phyloP scores from a whole-genome alignment of 2,329 filamentous ascomycete genomes.

The Keithomyces neogunnii region DNA sequence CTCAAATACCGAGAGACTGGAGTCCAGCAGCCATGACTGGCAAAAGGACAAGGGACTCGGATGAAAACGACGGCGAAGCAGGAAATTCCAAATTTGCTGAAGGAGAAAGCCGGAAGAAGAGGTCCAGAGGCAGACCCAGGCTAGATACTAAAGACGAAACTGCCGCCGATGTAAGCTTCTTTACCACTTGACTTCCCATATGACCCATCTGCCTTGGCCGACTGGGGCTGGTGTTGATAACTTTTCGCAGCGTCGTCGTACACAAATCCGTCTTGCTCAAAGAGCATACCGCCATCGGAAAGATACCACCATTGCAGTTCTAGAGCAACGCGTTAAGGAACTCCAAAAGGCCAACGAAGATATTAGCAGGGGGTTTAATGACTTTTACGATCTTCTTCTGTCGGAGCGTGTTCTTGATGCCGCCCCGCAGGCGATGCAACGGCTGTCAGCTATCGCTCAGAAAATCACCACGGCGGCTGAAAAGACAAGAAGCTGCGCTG shows the following conservation, averaged over 20 bases:
- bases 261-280: slow-evolving; percentile 81
- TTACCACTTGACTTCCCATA: not conserved
- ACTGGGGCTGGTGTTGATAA: not conserved
- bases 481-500: slow-evolving; percentile 28
- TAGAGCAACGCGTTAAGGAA: slow-evolving; percentile 61
- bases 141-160: slow-evolving; percentile 72
- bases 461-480: slow-evolving; percentile 47
- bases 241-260: slow-evolving; percentile 58
- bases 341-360: slow-evolving; percentile 63
- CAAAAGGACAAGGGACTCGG: slow-evolving; percentile 12
- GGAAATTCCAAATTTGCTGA: slow-evolving; percentile 21
- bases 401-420: slow-evolving; percentile 48
- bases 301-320: slow-evolving; percentile 66
- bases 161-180: slow-evolving; percentile 58
- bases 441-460: slow-evolving; percentile 48
- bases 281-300: slow-evolving; percentile 79
- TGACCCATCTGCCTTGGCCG: not conserved
- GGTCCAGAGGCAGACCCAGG: slow-evolving; percentile 63
- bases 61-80: slow-evolving; percentile 1
- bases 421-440: slow-evolving; percentile 47
- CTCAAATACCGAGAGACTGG: not conserved
- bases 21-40: not conserved
- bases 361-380: slow-evolving; percentile 64
- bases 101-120: slow-evolving; percentile 43
- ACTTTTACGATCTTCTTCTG: slow-evolving; percentile 54